phyloP scores from a whole-genome alignment of 768 basidiomycete species.

The Tubosaeta brunneosetosa region DNA sequence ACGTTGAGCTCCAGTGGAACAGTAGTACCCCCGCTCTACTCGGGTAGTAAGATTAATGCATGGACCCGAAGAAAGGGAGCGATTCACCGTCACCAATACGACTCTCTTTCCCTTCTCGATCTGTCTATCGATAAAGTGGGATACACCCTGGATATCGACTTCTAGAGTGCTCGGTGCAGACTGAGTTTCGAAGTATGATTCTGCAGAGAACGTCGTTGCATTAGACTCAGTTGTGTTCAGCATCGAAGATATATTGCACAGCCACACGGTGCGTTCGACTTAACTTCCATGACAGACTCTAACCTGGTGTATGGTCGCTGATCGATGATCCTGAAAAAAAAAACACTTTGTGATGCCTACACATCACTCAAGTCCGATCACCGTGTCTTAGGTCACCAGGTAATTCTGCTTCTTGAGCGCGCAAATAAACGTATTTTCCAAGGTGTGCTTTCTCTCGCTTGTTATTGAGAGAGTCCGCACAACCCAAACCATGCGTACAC shows the following conservation, averaged over 20 bases:
- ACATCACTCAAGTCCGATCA: no score
- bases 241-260: conserved; percentile 13
- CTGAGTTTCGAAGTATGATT: conserved; percentile 88
- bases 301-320: no score
- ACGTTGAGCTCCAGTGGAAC: conserved; percentile 98
- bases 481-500: no score
- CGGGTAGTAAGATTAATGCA: conserved; percentile 11
- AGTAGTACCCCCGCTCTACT: conserved; percentile 94
- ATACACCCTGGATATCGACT: conserved; percentile 58
- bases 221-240: conserved; percentile 9
- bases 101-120: conserved; percentile 62
- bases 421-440: no score
- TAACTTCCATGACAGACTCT: not conserved
- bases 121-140: conserved; percentile 69
- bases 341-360: no score
- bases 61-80: conserved; percentile 1
- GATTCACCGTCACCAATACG: conserved; percentile 88
- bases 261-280: conserved; percentile 3
- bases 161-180: conserved; percentile 69
- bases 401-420: no score
- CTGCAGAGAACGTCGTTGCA: conserved; percentile 63
- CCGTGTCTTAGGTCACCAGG: no score
- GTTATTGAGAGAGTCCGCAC: no score
- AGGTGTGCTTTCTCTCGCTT: no score
- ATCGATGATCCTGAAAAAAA: no score